Percentiles rank a stretch among this genome's conserved stretches.
Evolutionary conservation across 495 filamentous ascomycete species (phyloP).

Genomic region (Penicillium alfredii): DNA sequence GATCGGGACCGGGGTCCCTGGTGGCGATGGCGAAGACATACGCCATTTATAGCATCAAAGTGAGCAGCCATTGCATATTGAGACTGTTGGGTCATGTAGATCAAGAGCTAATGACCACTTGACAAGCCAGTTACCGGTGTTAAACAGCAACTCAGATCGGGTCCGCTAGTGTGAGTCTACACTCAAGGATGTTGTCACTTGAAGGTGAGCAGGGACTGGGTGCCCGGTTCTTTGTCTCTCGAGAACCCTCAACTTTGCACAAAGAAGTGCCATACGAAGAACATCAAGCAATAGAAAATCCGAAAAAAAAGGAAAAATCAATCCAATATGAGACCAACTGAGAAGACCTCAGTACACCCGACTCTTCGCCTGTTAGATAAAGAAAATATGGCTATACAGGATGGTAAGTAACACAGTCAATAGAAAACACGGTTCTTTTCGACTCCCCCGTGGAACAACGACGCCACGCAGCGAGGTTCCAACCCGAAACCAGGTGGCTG

Average conservation of each 20-base stretch:
- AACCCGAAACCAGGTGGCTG: conserved; percentile 4
- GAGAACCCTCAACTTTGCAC: no score
- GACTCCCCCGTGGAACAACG: conserved; percentile 19
- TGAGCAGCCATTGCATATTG: no score
- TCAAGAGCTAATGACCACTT: no score
- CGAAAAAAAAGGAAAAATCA: conserved; percentile 28
- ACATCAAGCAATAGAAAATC: conserved; percentile 24
- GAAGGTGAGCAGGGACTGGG: no score
- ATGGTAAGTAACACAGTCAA: conserved; percentile 38
- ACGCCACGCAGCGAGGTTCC: conserved; percentile 11
- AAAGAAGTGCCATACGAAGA: background rate
- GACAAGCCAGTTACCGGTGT: no score
- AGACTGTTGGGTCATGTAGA: no score
- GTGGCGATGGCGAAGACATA: background rate
- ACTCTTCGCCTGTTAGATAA: conserved; percentile 38
- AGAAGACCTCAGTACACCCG: conserved; percentile 38
- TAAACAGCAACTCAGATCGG: no score
- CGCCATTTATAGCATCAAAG: conserved; percentile 6
- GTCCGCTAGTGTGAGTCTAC: no score
- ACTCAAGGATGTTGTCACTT: no score
- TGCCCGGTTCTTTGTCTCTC: no score
- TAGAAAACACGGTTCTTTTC: conserved; percentile 36
- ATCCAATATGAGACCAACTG: conserved; percentile 36
- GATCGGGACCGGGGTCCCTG: background rate
- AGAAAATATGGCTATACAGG: conserved; percentile 44